Percentiles rank a stretch among this genome's conserved stretches.
Conservation (phyloP, 1,284 basidiomycete genomes). For the Tranzscheliella williamsii region DNA sequence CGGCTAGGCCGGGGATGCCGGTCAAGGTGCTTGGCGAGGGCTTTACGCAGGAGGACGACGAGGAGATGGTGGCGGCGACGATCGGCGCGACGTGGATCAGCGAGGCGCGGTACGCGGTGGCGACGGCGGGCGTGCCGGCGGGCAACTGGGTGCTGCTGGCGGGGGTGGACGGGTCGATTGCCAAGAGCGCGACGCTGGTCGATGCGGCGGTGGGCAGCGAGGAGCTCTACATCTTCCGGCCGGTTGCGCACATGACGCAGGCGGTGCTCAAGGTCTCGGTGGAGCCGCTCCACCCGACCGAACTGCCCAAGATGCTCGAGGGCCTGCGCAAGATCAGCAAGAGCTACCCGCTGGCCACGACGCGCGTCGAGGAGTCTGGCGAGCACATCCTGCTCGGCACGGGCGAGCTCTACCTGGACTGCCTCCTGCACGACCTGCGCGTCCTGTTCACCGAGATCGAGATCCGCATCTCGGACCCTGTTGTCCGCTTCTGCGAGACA, state of each 20-base stretch:
- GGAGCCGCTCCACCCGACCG: slow-evolving; percentile 94
- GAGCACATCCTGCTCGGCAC: slow-evolving; percentile 97
- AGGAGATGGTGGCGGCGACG: slow-evolving; percentile 88
- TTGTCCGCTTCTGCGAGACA: slow-evolving; percentile 97
- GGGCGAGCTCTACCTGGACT: slow-evolving; percentile 95
- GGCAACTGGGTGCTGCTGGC: slow-evolving; percentile 90
- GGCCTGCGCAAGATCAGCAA: slow-evolving; percentile 97
- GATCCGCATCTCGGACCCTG: slow-evolving; percentile 98
- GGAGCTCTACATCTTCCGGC: slow-evolving; percentile 89
- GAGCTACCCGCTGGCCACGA: slow-evolving; percentile 88
- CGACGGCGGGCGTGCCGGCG: slow-evolving; percentile 81
- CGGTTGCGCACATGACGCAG: slow-evolving; percentile 93
- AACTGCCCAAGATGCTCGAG: slow-evolving; percentile 97
- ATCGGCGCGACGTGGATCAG: slow-evolving; percentile 87
- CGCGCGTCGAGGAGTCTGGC: slow-evolving; percentile 97
- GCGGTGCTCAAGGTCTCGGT: slow-evolving; percentile 98
- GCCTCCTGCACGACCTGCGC: slow-evolving; percentile 92
- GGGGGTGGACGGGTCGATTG: slow-evolving; percentile 90
- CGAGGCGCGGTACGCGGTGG: slow-evolving; percentile 90
- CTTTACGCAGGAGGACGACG: slow-evolving; percentile 95
- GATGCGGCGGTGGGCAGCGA: slow-evolving; percentile 63
- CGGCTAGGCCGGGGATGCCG: slow-evolving; percentile 76
- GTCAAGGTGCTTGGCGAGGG: slow-evolving; percentile 97
- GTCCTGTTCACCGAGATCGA: slow-evolving; percentile 94
- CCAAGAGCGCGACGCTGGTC: slow-evolving; percentile 85